Percentiles rank a stretch among this genome's conserved stretches.
phyloP scores from a whole-genome alignment of 2,329 filamentous ascomycete genomes.

The Basipetospora chlamydospora region DNA sequence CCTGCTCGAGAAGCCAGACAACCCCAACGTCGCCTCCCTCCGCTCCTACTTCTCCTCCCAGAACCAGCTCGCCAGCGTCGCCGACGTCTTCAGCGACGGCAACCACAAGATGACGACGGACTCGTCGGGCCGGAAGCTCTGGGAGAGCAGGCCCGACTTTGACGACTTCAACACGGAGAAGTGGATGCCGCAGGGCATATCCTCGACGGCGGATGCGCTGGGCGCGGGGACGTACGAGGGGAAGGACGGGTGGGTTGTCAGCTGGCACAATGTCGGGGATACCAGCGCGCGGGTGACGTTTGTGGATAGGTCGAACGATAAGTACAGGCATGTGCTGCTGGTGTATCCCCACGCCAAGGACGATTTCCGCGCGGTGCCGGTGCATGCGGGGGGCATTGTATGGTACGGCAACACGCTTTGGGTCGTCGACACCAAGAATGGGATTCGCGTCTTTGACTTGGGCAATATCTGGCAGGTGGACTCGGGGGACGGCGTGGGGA shows the following conservation, averaged over 20 bases:
- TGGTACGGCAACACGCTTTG: constrained; percentile 21
- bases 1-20: constrained; percentile 11
- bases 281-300: constrained; percentile 18
- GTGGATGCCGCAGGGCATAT: constrained; percentile 21
- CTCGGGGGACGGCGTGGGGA: constrained; percentile 17
- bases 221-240: constrained; percentile 17
- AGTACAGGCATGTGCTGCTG: constrained; percentile 19
- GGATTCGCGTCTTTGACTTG: constrained; percentile 21
- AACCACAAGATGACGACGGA: constrained; percentile 12
- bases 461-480: constrained; percentile 21
- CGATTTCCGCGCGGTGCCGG: constrained; percentile 16
- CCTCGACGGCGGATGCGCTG: constrained; percentile 18
- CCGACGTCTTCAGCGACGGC: constrained; percentile 12
- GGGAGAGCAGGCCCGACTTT: constrained; percentile 12
- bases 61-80: constrained; percentile 8
- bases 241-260: constrained; percentile 18
- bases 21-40: constrained; percentile 11
- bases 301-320: constrained; percentile 13
- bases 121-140: constrained; percentile 7
- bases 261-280: constrained; percentile 18
- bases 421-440: constrained; percentile 19
- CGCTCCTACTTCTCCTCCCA: constrained; percentile 9
- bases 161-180: constrained; percentile 17
- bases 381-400: constrained; percentile 21
- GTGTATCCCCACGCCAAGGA: constrained; percentile 19